Conservation (phyloP, 495 filamentous ascomycete genomes). For the Trichoderma virens region DNA sequence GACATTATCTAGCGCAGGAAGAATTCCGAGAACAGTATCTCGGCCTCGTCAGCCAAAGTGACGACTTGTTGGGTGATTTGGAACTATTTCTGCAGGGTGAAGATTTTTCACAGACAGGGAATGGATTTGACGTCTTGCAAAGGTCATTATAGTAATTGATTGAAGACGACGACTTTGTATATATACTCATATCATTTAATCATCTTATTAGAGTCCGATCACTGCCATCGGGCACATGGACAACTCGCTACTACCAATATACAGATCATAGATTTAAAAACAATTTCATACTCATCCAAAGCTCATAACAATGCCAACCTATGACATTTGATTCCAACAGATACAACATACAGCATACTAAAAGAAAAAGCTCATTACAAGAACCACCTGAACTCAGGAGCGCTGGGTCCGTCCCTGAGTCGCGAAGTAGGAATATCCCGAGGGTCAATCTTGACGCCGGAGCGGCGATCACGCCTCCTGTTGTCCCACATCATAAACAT, state of each 20-base stretch:
- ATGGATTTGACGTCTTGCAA: background rate
- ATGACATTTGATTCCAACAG: background rate
- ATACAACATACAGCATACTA: background rate
- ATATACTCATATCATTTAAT: background rate
- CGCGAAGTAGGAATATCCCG: conserved; percentile 61
- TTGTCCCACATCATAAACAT: conserved; percentile 68
- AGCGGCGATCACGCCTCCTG: conserved; percentile 47
- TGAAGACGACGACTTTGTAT: background rate
- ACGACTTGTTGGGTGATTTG: conserved; percentile 5
- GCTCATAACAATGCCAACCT: background rate
- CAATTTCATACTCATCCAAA: background rate
- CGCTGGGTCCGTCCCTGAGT: conserved; percentile 58
- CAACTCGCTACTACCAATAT: background rate
- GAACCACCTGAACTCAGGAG: conserved; percentile 67
- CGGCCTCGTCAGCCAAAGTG: background rate
- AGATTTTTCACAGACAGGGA: background rate
- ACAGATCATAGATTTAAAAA: background rate
- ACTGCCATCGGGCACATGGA: background rate
- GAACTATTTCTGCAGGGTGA: background rate
- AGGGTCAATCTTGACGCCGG: conserved; percentile 54
- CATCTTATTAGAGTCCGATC: background rate
- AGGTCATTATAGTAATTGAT: background rate
- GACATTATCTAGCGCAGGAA: background rate
- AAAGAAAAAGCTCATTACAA: conserved; percentile 22
- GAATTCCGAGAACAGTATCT: conserved; percentile 9